phyloP scores from a whole-genome alignment of 352 stramenopile genomes.

The Sclerospora graminicola region DNA sequence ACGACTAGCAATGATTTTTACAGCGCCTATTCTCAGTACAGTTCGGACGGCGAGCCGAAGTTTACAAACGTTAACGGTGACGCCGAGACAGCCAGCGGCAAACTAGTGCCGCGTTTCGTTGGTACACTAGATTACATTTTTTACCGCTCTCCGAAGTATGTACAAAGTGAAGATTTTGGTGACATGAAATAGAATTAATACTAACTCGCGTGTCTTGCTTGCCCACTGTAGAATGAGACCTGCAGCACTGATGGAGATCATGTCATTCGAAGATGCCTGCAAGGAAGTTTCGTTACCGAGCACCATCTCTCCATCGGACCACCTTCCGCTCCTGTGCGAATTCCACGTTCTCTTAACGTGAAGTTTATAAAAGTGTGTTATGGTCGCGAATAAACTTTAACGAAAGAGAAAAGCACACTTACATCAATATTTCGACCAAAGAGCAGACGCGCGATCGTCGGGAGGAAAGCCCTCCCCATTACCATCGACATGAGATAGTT shows the following conservation, averaged over 20 bases:
- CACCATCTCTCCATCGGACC: constrained; percentile 57
- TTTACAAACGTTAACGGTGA: constrained; percentile 76
- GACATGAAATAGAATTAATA: background rate
- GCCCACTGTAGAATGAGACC: constrained; percentile 21
- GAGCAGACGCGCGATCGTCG: too few relatives aligned
- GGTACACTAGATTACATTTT: constrained; percentile 82
- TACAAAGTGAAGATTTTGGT: background rate
- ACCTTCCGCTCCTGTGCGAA: constrained; percentile 61
- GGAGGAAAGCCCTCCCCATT: too few relatives aligned
- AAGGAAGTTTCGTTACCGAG: constrained; percentile 55
- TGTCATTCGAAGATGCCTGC: constrained; percentile 48
- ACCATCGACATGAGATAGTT: too few relatives aligned
- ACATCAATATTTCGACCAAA: too few relatives aligned
- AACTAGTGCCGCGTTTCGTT: constrained; percentile 46
- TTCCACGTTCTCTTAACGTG: constrained; percentile 27
- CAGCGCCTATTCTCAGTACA: constrained; percentile 55
- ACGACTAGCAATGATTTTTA: constrained; percentile 24
- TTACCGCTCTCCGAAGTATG: constrained; percentile 43
- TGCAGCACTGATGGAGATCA: constrained; percentile 56
- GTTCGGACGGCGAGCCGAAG: constrained; percentile 29
- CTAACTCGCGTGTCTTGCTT: background rate
- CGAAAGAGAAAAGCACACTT: too few relatives aligned
- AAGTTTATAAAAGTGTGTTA: too few relatives aligned
- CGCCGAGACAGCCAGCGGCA: constrained; percentile 15
- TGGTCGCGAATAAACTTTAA: too few relatives aligned